phyloP scores from a whole-genome alignment of 345 rosid species.

The Gossypium anomalum region DNA sequence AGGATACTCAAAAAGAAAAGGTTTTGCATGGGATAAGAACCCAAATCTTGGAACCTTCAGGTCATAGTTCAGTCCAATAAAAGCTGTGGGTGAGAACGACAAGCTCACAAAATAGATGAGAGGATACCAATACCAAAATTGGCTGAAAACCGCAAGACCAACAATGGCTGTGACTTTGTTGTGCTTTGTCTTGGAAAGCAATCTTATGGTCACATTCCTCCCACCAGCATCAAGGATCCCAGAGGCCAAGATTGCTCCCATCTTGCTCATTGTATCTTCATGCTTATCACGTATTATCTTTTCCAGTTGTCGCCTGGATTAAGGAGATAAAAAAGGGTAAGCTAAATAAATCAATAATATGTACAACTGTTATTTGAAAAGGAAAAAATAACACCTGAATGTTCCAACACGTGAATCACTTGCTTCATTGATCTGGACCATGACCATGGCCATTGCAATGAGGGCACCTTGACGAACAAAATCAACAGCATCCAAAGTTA shows the following conservation, averaged over 20 bases:
- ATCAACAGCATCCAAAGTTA: conserved; percentile 94
- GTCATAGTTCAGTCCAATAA: conserved; percentile 58
- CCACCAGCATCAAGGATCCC: conserved; percentile 99
- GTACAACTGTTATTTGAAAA: no score
- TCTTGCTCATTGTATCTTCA: conserved; percentile 99
- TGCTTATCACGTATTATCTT: conserved; percentile 94
- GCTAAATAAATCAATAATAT: no score
- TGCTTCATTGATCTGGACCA: conserved; percentile 71
- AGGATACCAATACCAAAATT: conserved; percentile 95
- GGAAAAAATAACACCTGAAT: conserved; percentile 50
- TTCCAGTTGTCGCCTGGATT: conserved; percentile 77
- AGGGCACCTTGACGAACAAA: conserved; percentile 99
- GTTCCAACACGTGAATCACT: conserved; percentile 96
- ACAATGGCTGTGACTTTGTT: conserved; percentile 94
- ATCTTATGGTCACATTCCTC: conserved; percentile 87
- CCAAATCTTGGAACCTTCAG: conserved; percentile 2
- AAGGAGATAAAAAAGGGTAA: background rate
- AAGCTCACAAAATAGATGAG: conserved; percentile 87
- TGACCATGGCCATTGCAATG: conserved; percentile 57
- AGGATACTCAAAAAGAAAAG: conserved; percentile 1
- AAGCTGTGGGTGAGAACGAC: conserved; percentile 94
- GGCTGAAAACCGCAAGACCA: conserved; percentile 79
- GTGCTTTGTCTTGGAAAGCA: conserved; percentile 94
- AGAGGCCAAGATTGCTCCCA: conserved; percentile 98
- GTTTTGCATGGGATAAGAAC: background rate